phyloP scores from a whole-genome alignment of 2,329 filamentous ascomycete genomes.

The Magnaporthiopsis poae region DNA sequence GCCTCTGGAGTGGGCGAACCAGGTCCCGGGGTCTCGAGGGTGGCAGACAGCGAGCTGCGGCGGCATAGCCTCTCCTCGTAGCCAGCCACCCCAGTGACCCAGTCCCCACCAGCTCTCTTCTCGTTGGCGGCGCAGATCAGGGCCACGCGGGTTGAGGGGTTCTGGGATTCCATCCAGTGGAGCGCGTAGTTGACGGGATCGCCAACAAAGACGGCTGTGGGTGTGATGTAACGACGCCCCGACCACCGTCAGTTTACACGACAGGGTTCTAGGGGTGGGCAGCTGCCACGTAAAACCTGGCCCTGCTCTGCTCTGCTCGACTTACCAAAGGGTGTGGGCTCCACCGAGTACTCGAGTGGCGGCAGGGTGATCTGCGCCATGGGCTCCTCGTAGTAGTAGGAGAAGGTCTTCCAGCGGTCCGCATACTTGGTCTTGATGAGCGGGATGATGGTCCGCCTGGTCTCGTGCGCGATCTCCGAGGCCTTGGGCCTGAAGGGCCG shows the following conservation, averaged over 20 bases:
- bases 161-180: constrained; percentile 34
- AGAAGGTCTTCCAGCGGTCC: constrained; percentile 45
- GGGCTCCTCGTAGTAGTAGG: constrained; percentile 46
- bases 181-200: constrained; percentile 54
- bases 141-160: constrained; percentile 40
- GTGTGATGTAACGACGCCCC: too few species aligned
- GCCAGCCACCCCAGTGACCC: constrained; percentile 54
- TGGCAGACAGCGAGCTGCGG: constrained; percentile 62
- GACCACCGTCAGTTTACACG: too few species aligned
- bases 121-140: constrained; percentile 69
- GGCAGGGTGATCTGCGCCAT: constrained; percentile 33
- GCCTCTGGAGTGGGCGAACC: constrained; percentile 37
- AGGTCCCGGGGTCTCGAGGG: constrained; percentile 52
- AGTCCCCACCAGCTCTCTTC: constrained; percentile 67
- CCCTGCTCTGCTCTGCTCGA: not conserved
- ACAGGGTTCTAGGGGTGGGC: not conserved
- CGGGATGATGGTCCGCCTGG: constrained; percentile 61
- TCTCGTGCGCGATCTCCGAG: constrained; percentile 62
- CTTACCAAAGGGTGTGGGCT: constrained; percentile 27
- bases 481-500: constrained; percentile 48
- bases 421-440: constrained; percentile 48
- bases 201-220: constrained; percentile 38
- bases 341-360: not conserved
- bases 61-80: constrained; percentile 66
- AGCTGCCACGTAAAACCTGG: not conserved